Percentiles rank a stretch among this genome's conserved stretches.
These are phyloP conservation scores for Aspergillus neotritici DNA, from an alignment of 2,329 filamentous ascomycete genomes.

Conservation along the genomic window DNA sequence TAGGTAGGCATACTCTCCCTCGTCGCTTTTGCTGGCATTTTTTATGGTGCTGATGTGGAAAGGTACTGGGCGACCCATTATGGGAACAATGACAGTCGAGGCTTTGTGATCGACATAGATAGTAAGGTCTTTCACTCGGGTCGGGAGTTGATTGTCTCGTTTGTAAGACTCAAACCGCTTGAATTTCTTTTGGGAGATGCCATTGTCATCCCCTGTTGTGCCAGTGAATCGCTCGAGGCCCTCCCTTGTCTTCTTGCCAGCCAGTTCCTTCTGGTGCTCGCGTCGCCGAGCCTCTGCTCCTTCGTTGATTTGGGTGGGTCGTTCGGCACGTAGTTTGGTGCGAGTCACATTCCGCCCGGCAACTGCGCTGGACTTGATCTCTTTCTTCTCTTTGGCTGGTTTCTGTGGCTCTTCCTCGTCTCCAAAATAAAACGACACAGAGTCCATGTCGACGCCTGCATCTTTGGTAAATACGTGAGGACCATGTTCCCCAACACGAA, in stretches of 20 bases:
- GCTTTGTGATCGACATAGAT: slow-evolving; percentile 91
- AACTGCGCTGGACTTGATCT: slow-evolving; percentile 74
- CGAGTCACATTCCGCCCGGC: slow-evolving; percentile 94
- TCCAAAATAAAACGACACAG: slow-evolving; percentile 97
- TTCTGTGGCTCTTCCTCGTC: slow-evolving; percentile 81
- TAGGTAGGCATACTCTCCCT: slow-evolving; percentile 87
- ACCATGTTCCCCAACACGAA: slow-evolving; percentile 66
- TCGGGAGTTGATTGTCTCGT: slow-evolving; percentile 87
- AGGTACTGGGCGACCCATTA: slow-evolving; percentile 94
- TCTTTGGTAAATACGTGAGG: slow-evolving; percentile 88
- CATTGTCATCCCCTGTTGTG: slow-evolving; percentile 76
- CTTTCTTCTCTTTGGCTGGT: slow-evolving; percentile 76
- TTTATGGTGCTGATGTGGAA: slow-evolving; percentile 99
- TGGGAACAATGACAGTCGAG: slow-evolving; percentile 81
- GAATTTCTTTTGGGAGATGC: slow-evolving; percentile 94
- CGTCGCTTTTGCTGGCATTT: slow-evolving; percentile 95
- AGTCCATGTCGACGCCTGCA: slow-evolving; percentile 83
- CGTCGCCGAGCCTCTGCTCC: slow-evolving; percentile 81
- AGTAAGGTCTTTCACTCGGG: slow-evolving; percentile 74
- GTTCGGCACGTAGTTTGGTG: slow-evolving; percentile 84
- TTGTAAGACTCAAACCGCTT: slow-evolving; percentile 99
- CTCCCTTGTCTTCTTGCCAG: slow-evolving; percentile 81
- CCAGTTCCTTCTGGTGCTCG: slow-evolving; percentile 86
- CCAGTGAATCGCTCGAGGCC: slow-evolving; percentile 81
- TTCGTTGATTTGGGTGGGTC: slow-evolving; percentile 80